Base-by-base conservation (phyloP, 179 eudicot genomes). In the Silene noctiflora region DNA sequence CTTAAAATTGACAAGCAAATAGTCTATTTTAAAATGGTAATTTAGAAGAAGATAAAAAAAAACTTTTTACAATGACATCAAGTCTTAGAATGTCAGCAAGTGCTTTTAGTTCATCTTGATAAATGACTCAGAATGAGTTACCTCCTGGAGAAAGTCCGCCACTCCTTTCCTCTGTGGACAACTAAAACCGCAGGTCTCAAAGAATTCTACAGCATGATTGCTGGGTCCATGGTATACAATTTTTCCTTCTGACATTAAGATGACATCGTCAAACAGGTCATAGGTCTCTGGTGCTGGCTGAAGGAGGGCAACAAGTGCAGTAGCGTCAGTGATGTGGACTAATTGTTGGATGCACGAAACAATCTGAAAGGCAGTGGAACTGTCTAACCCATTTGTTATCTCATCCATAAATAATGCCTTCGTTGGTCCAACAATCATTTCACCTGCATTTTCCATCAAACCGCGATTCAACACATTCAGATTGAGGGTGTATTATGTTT, bases 81-180 rank as follows among this genome's bases (percentile, higher is more conserved):
- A 48, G 55, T 48, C 16, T 48, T 48, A 12, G 16, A 48, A 48
- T 48, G 55, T 14, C 4, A 72, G 67, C 2, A 33, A 29, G 33
- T 1, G 39, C 39, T 33, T 33, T 2, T 33, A 33, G 5, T 2
- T 33, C 39, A 33, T 33, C 39, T 33, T 33, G 39, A 33, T 33
- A 33, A 33, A 33, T 33, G 39, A 7, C 39, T 33, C 39, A 33
- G 39, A 33, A 33, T 4, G 39, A 33, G 39, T 76, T 84, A 86
- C 97, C 93, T 92, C 97, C 81, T 92, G 97, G 58, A 92, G 92
- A 79, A 90, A 92, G 76, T 92, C 97, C 63, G 96, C 91, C 6
- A 92, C 85, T 22, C 96, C 96, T 82, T 92, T 92, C 79, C 97
- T 90, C 63, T 81, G 87, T 31, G 97, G 96, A 75, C 97, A 92